Evolutionary conservation across 805 yeast species (phyloP), one percentile per base, ranked within the genome.

Genomic region (Metschnikowia matae): DNA sequence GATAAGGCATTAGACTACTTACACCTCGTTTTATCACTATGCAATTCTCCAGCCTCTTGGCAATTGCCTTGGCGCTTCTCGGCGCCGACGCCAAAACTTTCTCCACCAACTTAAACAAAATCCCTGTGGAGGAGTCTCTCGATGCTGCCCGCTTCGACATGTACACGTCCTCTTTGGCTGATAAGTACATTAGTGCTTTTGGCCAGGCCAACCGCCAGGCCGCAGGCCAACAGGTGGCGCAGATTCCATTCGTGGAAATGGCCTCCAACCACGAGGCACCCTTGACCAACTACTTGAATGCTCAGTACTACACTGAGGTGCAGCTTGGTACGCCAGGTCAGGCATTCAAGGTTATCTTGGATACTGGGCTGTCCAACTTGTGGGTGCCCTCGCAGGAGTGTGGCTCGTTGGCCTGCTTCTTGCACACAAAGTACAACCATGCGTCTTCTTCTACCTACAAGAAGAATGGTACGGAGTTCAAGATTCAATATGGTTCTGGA

Each of bases 351-450:
- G 98, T 94, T 46, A 83, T 94, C 55, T 78, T 94, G 63, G 99
- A 94, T 71, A 92, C 99, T 23, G 99, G 99, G 38, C 88, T 96
- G 41, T 87, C 97, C 41, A 94, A 94, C 72, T 78, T 94, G 74
- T 94, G 99, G 99, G 89, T 94, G 55, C 99, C 99, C 48, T 81
- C 95, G 53, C 59, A 77, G 40, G 90, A 88, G 58, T 94, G 99
- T 75, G 76, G 89, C 45, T 89, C 97, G 3, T 82, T 94, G 71
- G 98, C 99, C 46, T 94, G 99, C 74, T 92, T 81, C 79, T 78
- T 94, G 68, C 99, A 94, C 74, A 63, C 86, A 62, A 94, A 91
- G 78, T 94, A 89, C 67, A 94, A 88, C 70, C 94, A 89, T 63
- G 82, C 78, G 46, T 71, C 80, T 17, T 89, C 97, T n/a, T 75